Percentiles rank a stretch among this genome's conserved stretches.
Evolutionary conservation across 495 filamentous ascomycete species (phyloP).

Genomic region (Aspergillus biplanus): DNA sequence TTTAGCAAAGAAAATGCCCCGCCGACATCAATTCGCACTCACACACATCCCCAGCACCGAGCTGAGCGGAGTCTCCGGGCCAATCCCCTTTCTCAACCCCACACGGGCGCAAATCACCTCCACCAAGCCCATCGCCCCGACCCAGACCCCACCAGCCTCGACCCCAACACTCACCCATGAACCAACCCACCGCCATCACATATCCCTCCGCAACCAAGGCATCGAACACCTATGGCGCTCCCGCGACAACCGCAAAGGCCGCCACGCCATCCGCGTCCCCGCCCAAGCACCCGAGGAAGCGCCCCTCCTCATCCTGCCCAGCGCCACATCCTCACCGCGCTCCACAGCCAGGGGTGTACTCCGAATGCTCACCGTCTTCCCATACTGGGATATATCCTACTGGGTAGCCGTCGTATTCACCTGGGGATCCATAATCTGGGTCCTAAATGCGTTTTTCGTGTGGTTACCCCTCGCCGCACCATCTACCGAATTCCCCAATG

Average conservation of each 20-base stretch:
- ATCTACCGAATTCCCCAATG: conserved; percentile 55
- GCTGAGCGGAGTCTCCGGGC: conserved; percentile 31
- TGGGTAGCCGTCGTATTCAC: conserved; percentile 69
- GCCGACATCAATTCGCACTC: too few species aligned
- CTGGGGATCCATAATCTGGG: conserved; percentile 65
- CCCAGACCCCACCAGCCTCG: not conserved
- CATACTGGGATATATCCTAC: conserved; percentile 72
- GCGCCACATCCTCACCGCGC: conserved; percentile 34
- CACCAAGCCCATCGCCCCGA: conserved; percentile 5
- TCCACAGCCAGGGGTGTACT: conserved; percentile 1
- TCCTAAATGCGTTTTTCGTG: conserved; percentile 70
- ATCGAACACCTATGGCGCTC: conserved; percentile 52
- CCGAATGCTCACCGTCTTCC: conserved; percentile 60
- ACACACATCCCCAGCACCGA: too few species aligned
- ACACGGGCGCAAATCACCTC: conserved; percentile 42
- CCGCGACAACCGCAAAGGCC: conserved; percentile 73
- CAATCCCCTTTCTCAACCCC: conserved; percentile 55
- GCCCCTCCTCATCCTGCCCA: too few species aligned
- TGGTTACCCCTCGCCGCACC: conserved; percentile 63
- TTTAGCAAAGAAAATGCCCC: too few species aligned
- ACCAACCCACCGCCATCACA: not conserved
- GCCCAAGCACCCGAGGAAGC: conserved; percentile 12
- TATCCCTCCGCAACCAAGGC: not conserved
- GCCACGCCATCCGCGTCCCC: conserved; percentile 60
- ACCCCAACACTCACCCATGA: not conserved